Evolutionary conservation across 192 early-diverging fungal species (phyloP), one percentile per base, ranked within the genome.

Genomic region (Phlyctochytrium arcticum): DNA sequence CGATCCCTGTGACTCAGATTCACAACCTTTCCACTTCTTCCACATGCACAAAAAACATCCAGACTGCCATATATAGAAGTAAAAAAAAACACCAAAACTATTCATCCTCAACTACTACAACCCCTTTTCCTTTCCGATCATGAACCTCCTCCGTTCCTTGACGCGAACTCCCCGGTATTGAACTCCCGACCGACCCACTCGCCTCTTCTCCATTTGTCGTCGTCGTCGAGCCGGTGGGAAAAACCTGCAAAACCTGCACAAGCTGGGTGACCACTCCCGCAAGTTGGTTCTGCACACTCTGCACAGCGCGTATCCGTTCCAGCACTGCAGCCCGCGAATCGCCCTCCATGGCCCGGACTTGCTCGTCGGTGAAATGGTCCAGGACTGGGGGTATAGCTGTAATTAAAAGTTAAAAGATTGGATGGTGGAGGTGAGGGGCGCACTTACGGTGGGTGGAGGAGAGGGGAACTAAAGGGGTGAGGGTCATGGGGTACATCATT

Each of bases 281-380:
- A 23, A 83, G 54, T 48, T 83, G 79, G 10, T 62, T 21, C 58
- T 83, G 75, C 9, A 83, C 60, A 27, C 54, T 51, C 54, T 70
- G 67, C 12, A 83, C 30, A 0, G 72, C 75, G 15, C 57, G 29
- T 4, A 83, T 58, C 23, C 81, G 72, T 10, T 37, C 50, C n/a
- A 71, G 57, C 5, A 80, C 57, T 8, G 68, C 67, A n/a, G 66
- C 58, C n/a, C 81, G 69, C 27, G 74, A 67, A n/a, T 36, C 15
- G n/a, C 81, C 81, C 48, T 83, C 78, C 71, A 83, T 51, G 21
- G 19, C 19, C 15, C 59, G 61, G 12, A 83, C 65, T 48, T 83
- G 65, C 7, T 61, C 68, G 57, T 83, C 78, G 10, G 73, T 68
- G 15, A 78, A 54, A 36, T 65, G 61, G 24, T 75, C 75, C 5